Percentiles rank a stretch among this genome's conserved stretches.
Conservation (phyloP, 225 moss, liverwort and hornwort genomes). For the Marchantia paleacea region DNA sequence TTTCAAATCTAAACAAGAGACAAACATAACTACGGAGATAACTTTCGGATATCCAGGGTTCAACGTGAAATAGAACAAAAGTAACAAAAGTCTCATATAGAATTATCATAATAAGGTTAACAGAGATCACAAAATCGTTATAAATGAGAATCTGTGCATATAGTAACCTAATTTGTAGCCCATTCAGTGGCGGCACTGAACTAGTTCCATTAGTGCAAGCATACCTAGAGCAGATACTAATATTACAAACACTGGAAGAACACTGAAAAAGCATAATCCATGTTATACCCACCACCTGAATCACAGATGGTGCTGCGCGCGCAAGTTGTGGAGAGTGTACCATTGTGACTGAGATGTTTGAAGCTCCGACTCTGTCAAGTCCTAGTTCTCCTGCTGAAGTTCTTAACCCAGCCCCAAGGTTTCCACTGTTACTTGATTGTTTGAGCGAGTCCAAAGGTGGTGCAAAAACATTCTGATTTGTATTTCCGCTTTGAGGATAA, state of each 20-base stretch:
- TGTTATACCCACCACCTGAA: constrained; percentile 56
- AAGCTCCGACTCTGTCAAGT: constrained; percentile 45
- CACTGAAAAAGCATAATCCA: constrained; percentile 33
- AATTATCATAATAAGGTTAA: background rate
- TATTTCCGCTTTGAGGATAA: constrained; percentile 37
- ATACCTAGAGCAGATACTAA: constrained; percentile 1
- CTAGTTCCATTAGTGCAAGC: constrained; percentile 23
- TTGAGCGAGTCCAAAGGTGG: constrained; percentile 48
- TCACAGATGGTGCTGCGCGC: constrained; percentile 48
- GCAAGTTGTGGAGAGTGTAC: constrained; percentile 54
- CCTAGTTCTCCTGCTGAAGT: constrained; percentile 40
- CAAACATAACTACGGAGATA: background rate
- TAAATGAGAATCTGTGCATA: background rate
- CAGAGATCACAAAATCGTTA: constrained; percentile 9
- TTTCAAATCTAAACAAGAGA: background rate
- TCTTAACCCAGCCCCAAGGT: constrained; percentile 40
- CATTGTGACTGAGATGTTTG: constrained; percentile 43
- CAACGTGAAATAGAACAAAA: background rate
- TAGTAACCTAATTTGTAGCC: background rate
- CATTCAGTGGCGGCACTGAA: background rate
- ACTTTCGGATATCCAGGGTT: background rate
- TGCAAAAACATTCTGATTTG: constrained; percentile 46
- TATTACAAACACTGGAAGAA: constrained; percentile 21
- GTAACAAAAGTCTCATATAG: background rate
- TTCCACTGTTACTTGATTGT: constrained; percentile 39